Evolutionary conservation across 2,329 filamentous ascomycete genomes (phyloP).

Genomic region (Cladosporium austrohemisphaericum): DNA sequence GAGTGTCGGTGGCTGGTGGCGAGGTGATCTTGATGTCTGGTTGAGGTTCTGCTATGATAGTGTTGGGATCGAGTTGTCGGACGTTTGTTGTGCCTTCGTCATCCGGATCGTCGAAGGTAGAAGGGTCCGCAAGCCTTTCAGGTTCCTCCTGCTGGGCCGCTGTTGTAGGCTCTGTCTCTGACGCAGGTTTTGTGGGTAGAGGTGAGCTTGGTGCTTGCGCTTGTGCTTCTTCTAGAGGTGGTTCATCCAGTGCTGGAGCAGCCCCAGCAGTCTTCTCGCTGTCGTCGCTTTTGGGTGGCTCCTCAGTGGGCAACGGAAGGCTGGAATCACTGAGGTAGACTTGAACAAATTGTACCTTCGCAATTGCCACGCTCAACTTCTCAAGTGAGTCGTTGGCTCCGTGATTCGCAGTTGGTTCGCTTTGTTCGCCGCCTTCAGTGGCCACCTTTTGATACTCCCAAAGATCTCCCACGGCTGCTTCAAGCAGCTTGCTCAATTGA

Average conservation of each 20-base stretch:
- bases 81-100: slow-evolving; percentile 1
- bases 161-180: not conserved
- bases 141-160: not conserved
- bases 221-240: not conserved
- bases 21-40: not conserved
- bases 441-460: slow-evolving; percentile 55
- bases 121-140: slow-evolving; percentile 18
- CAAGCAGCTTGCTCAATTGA: slow-evolving; percentile 64
- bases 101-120: slow-evolving; percentile 19
- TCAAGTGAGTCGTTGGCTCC: slow-evolving; percentile 34
- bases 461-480: slow-evolving; percentile 61
- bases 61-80: not conserved
- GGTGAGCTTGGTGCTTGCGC: not conserved
- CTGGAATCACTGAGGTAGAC: slow-evolving; percentile 47
- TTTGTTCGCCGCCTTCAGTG: slow-evolving; percentile 33
- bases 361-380: slow-evolving; percentile 46
- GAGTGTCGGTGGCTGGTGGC: not conserved
- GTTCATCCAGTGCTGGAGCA: not conserved
- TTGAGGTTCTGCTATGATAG: not conserved
- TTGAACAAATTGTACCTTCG: slow-evolving; percentile 50
- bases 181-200: not conserved
- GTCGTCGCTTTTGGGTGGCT: slow-evolving; percentile 19
- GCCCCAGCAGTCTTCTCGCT: slow-evolving; percentile 9
- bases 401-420: slow-evolving; percentile 29
- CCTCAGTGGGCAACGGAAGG: slow-evolving; percentile 41